Evolutionary conservation across 805 yeast genomes (phyloP).

Genomic region (Saccharomycopsis synnaedendra): DNA sequence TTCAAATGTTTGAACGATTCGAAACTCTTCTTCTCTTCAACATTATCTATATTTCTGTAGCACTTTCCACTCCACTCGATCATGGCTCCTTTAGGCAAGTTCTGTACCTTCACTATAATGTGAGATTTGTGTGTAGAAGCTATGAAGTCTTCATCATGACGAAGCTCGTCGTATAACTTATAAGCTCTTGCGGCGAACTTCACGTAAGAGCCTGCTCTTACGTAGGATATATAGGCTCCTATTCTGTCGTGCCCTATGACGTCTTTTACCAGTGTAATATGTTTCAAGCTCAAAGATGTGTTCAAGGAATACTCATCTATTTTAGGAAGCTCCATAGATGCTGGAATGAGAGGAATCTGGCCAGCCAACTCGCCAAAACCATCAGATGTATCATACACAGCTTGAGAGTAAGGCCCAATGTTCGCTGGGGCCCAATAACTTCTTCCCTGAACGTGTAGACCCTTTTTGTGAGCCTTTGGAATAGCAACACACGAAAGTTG

Average conservation of each 20-base stretch:
- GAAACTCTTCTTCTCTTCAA: conserved; percentile 15
- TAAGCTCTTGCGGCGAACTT: not conserved
- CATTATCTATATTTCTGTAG: conserved; percentile 28
- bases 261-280: conserved; percentile 50
- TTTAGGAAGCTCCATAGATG: conserved; percentile 41
- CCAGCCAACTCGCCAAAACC: conserved; percentile 64
- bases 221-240: conserved; percentile 43
- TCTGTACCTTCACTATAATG: conserved; percentile 41
- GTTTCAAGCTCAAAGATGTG: conserved; percentile 57
- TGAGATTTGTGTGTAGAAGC: conserved; percentile 21
- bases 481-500: conserved; percentile 51
- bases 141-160: not conserved
- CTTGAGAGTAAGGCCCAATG: conserved; percentile 95
- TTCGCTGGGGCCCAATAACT: conserved; percentile 99
- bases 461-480: conserved; percentile 23
- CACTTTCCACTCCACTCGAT: conserved; percentile 71
- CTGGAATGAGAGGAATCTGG: conserved; percentile 79
- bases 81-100: conserved; percentile 50
- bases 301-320: conserved; percentile 21
- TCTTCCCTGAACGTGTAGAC: conserved; percentile 84
- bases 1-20: not conserved
- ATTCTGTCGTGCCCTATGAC: conserved; percentile 37
- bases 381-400: conserved; percentile 39
- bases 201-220: conserved; percentile 25
- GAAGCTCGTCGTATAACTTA: not conserved